These are phyloP conservation scores for Anisodus acutangulus DNA, from an alignment of 257 asterid species.

Conservation along the genomic window DNA sequence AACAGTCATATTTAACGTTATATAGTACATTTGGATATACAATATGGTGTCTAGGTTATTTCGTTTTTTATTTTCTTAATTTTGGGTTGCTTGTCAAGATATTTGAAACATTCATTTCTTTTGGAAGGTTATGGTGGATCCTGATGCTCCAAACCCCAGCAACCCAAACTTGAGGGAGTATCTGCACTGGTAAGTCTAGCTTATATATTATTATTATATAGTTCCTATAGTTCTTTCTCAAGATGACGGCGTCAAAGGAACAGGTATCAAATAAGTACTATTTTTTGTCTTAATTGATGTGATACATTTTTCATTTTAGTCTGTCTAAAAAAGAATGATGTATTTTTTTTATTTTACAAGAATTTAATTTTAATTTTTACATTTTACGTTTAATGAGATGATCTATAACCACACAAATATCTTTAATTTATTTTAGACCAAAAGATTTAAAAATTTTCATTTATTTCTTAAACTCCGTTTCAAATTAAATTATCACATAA, in stretches of 20 bases:
- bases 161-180: constrained; percentile 63
- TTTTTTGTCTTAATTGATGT: too few species aligned
- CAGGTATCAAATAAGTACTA: neutral
- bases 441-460: too few species aligned
- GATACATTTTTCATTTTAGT: too few species aligned
- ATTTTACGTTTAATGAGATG: too few species aligned
- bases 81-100: neutral
- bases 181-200: constrained; percentile 55
- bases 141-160: constrained; percentile 79
- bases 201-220: neutral
- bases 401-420: too few species aligned
- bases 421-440: too few species aligned
- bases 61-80: neutral
- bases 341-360: too few species aligned
- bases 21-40: neutral
- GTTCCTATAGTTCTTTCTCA: neutral
- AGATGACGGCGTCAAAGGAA: neutral
- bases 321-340: too few species aligned
- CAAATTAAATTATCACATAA: too few species aligned
- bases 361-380: too few species aligned
- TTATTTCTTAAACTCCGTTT: too few species aligned
- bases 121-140: constrained; percentile 65
- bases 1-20: neutral
- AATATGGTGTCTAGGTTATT: neutral
- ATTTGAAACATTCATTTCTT: neutral